Evolutionary conservation across 306 rosid genomes (phyloP).

Genomic region (Inga leiocalycina): DNA sequence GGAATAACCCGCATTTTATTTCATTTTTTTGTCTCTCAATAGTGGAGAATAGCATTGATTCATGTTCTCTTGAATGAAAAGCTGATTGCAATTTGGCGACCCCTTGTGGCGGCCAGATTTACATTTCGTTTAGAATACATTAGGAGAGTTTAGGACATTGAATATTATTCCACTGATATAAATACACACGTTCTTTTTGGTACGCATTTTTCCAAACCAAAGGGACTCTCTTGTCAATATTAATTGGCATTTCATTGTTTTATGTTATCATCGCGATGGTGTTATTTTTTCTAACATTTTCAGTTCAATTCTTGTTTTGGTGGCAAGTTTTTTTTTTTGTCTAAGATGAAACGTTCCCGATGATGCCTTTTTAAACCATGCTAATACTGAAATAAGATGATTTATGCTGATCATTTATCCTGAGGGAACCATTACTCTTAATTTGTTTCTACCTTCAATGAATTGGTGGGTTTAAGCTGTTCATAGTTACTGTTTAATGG

Average conservation of each 20-base stretch:
- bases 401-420: slow-evolving; percentile 25
- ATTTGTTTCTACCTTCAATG: background rate
- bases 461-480: background rate
- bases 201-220: background rate
- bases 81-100: background rate
- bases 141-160: background rate
- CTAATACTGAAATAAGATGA: slow-evolving; percentile 73
- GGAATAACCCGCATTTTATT: background rate
- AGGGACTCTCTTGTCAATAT: background rate
- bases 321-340: background rate
- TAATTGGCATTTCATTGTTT: background rate
- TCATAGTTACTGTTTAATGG: background rate
- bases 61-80: background rate
- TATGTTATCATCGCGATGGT: background rate
- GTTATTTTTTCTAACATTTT: background rate
- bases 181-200: background rate
- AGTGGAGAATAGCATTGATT: background rate
- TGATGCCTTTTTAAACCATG: slow-evolving; percentile 59
- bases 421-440: slow-evolving; percentile 57
- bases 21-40: background rate
- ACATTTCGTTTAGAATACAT: background rate
- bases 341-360: slow-evolving; percentile 25
- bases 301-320: background rate
- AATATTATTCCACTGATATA: background rate
- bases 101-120: background rate